A percentile compares a stretch with the other conserved stretches of the same genome.
These are phyloP conservation scores for Aspergillus spinulosporus DNA, from an alignment of 2,329 filamentous ascomycete species.

Conservation along the genomic window DNA sequence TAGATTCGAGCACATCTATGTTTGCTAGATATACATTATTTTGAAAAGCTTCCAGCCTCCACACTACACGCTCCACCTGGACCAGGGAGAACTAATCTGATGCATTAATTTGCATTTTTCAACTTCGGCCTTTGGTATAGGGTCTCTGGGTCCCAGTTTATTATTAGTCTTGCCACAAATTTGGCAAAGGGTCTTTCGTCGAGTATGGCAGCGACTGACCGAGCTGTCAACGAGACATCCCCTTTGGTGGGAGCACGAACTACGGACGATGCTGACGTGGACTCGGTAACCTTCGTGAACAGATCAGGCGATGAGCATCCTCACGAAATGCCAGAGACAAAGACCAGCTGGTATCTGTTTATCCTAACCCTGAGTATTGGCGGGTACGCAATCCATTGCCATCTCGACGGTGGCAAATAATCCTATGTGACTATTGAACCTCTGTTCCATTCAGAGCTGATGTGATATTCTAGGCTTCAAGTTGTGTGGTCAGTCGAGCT, in stretches of 20 bases:
- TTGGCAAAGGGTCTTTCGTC: background rate
- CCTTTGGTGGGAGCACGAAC: slow-evolving; percentile 31
- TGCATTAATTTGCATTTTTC: background rate
- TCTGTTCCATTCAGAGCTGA: slow-evolving; percentile 5
- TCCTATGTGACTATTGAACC: no score
- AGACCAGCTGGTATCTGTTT: slow-evolving; percentile 82
- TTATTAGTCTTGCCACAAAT: background rate
- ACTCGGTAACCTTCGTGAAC: slow-evolving; percentile 19
- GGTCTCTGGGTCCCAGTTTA: background rate
- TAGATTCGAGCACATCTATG: background rate
- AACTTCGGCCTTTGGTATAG: background rate
- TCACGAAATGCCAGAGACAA: slow-evolving; percentile 57
- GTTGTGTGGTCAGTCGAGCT: slow-evolving; percentile 95
- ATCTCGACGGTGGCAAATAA: no score
- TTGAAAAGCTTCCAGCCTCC: background rate
- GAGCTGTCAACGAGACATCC: slow-evolving; percentile 28
- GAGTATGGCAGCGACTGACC: slow-evolving; percentile 23
- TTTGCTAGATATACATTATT: background rate
- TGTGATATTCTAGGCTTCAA: slow-evolving; percentile 61
- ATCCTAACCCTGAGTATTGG: slow-evolving; percentile 83
- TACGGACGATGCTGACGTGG: slow-evolving; percentile 23
- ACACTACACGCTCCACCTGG: background rate
- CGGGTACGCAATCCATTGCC: background rate
- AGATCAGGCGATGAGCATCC: slow-evolving; percentile 37
- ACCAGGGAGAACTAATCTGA: background rate